Evolutionary conservation across 116 monocot genomes (phyloP).

Genomic region (Dioscorea cayenensis): DNA sequence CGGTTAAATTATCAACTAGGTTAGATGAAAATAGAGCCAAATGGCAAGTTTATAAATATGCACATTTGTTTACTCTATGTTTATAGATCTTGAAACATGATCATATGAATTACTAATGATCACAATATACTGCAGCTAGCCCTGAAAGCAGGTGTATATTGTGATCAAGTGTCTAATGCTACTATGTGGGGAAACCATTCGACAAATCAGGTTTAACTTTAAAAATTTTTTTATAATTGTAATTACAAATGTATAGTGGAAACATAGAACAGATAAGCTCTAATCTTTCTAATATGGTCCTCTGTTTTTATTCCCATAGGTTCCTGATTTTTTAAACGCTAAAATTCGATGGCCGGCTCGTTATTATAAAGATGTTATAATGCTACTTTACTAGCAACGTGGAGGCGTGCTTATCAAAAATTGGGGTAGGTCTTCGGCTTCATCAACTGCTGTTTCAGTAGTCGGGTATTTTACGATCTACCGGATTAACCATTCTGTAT

Average conservation of each 20-base stretch:
- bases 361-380: not conserved
- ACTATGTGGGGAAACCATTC: constrained; percentile 99
- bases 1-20: constrained; percentile 94
- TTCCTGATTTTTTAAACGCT: constrained; percentile 97
- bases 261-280: not conserved
- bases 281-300: not conserved
- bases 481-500: too few relatives aligned
- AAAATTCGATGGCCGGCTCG: constrained; percentile 63
- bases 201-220: constrained; percentile 71
- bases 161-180: constrained; percentile 96
- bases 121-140: constrained; percentile 53
- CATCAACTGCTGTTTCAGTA: constrained; percentile 95
- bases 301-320: constrained; percentile 36
- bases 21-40: constrained; percentile 99
- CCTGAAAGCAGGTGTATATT: constrained; percentile 94
- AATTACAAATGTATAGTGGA: not conserved
- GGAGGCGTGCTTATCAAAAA: constrained; percentile 94
- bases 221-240: not conserved
- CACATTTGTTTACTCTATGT: not conserved
- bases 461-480: too few relatives aligned
- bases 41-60: constrained; percentile 64
- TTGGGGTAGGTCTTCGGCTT: constrained; percentile 99
- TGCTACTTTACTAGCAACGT: constrained; percentile 37
- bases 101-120: not conserved
- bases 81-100: not conserved